Base-by-base conservation (phyloP, 1,139 yeast species). In the Geotrichum cucujoidarum region DNA sequence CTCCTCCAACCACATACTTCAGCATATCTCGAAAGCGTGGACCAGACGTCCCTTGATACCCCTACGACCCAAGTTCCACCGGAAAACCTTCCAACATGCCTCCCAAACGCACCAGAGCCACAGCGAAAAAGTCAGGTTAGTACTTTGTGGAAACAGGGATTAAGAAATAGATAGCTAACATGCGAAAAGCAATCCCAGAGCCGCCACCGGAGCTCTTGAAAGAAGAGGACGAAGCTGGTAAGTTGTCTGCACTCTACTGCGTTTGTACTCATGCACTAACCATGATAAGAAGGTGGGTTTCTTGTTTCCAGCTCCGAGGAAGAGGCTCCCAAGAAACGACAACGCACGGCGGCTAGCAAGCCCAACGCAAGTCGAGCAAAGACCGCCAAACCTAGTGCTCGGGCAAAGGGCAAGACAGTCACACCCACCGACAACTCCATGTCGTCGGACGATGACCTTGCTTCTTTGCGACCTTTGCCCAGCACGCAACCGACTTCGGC, bases 401-500 rank as follows among this genome's bases (percentile, higher is more conserved):
- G 16, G 17, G 32, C 17, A 11, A 43, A 43, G 30, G 47, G 42
- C 16, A 43, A 43, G 13, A 13, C 36, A 17, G 24, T 30, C 13
- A 29, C 24, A 27, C 43, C 14, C n/a, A 16, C 14, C 5, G 48
- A 33, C 11, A 30, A 16, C 17, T 39, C 39, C 27, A 14, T 45
- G 8, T 45, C 38, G 33, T 41, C 33, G 8, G 24, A 11, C 10
- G 40, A 30, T 4, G 34, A 35, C 5, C 35, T 22, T 17, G 24
- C 40, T 25, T 18, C 31, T 10, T 37, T 32, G 20, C 13, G 24
- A 6, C 31, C 40, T 16, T 20, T 37, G 1, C 29, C 37, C 11
- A 46, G 45, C 30, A 46, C 49, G 13, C 45, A 40, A 31, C 45
- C 49, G 7, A 40, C 49, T 10, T 40, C 45, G 10, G 35, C 34